Evolutionary conservation across 202 grass and related monocot species (phyloP), one percentile per base, ranked within the genome.

Genomic region (Carex arenaria): DNA sequence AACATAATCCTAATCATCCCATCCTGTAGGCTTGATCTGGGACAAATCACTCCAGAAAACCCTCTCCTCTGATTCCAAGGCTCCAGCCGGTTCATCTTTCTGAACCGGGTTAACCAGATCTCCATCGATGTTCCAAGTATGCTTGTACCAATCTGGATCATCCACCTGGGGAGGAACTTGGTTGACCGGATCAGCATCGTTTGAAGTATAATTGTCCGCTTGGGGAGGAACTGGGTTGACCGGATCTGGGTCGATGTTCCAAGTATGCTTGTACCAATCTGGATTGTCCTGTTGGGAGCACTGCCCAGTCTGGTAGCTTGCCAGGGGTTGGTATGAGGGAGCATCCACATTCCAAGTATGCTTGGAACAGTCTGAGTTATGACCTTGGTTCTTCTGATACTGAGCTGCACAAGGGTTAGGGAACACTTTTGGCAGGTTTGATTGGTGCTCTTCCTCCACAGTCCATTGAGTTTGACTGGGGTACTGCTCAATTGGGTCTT

Each of bases 1-100:
- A 40, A 20, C 9, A 51, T 17, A 36, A 80, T 15, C 56, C 75
- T 87, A 89, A 82, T 92, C 87, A 28, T 86, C 91, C 93, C 93
- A 95, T 26, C 93, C 93, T 49, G 88, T 86, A 5, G 90, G 28
- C 9, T 85, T 74, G 69, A 95, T 88, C 18, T n/a, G 28, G 8
- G 88, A 90, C 31, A 86, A 18, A n/a, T 93, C 88, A 17, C 85
- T 60, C 93, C 90, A 89, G 64, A 67, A 67, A 64, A 82, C 18
- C 26, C 36, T 61, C 32, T 54, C 68, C 42, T 38, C 26, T 28
- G 18, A 5, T 38, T 59, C 60, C 3, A 7, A 72, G 26, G 38
- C n/a, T 47, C 18, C 53, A 65, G 43, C 38, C 11, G n/a, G 56
- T 32, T 85, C 56, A 70, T 3, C 18, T 18, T 18, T 18, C 10